Evolutionary conservation across 2,329 filamentous ascomycete genomes (phyloP), one percentile per base, ranked within the genome.

Genomic region (Hymenoscyphus linearis): DNA sequence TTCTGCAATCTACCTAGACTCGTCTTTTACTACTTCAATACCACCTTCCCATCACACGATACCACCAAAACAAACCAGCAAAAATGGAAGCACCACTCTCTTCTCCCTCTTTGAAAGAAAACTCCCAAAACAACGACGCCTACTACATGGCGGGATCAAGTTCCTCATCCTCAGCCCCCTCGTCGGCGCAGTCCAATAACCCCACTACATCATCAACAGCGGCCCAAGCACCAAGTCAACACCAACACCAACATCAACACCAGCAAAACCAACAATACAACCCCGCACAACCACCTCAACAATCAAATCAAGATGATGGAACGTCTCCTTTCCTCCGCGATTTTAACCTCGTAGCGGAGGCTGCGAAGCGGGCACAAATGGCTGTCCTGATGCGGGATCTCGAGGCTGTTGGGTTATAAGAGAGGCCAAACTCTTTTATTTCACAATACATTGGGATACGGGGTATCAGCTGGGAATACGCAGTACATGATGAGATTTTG

Each of bases 301-400:
- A 67, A 53, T 55, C 61, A 52, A 82, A 82, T 14, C 44, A 18
- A 18, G 22, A 18, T 9, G 75, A 76, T 25, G 85, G 83, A 70
- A 79, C 78, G 4, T 79, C 80, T 10, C 80, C 80, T 3, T 92
- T 92, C 72, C 81, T 96, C 63, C 85, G 87, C 69, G 88, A 96
- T 75, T 90, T 93, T 71, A 93, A 84, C 62, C 83, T 97, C 34
- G 83, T 97, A 50, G 93, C 93, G 37, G 93, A 98, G 79, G 93
- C 93, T 1, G 93, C 92, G 52, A 96, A 96, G 77, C 82, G 93
- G 50, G 93, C 93, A 10, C 91, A 97, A 76, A 90, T 97, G 81
- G 91, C 91, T 50, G 86, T 92, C 70, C 79, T 97, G 73, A 89
- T 93, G 81, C 83, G 93, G 64, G 93, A 97, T 75, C 82, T 98